Evolutionary conservation across 441 rosid genomes (phyloP), one percentile per base, ranked within the genome.

Genomic region (Dalechampia spathulata): DNA sequence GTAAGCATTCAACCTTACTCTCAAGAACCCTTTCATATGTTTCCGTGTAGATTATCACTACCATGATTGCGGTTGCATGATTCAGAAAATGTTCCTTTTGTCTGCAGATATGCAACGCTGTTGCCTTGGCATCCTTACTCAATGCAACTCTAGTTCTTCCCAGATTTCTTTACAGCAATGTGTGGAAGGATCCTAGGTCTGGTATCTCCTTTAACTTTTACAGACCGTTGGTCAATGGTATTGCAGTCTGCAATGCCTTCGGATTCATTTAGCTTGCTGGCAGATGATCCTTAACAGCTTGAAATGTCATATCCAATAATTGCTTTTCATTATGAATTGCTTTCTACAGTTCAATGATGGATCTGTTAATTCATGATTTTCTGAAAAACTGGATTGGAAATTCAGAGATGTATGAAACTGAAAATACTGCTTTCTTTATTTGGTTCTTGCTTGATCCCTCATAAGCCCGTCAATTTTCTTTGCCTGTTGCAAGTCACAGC

Each of bases 101-200:
- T 27, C 39, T 75, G 74, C 79, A 92, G 96, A 80, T 85, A 0
- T 89, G 96, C 74, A 92, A 89, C 32, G 90, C 86, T n/a, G 90
- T 89, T 54, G 74, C 96, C 1, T 79, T 86, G 75, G 96, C 96
- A 25, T 73, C 84, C 49, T 68, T 86, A 52, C 88, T 88, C 15
- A 83, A 88, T 7, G 92, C 92, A 32, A 83, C 88, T 49, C 72
- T 92, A 56, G 77, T 82, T 68, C 70, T 86, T 65, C 99, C 96
- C 8, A 78, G 66, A 74, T 89, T 92, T 73, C 86, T 85, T 36
- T 86, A 86, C 81, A 92, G 99, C 84, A 92, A 83, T 57, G 94
- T 89, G 12, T 89, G 96, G 99, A 88, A 82, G 69, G 99, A 92
- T 80, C 92, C 96, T 1, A 92, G 96, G 95, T 86, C 63, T 56